Base-by-base conservation (phyloP, 345 rosid species). In the Aurinia saxatilis region DNA sequence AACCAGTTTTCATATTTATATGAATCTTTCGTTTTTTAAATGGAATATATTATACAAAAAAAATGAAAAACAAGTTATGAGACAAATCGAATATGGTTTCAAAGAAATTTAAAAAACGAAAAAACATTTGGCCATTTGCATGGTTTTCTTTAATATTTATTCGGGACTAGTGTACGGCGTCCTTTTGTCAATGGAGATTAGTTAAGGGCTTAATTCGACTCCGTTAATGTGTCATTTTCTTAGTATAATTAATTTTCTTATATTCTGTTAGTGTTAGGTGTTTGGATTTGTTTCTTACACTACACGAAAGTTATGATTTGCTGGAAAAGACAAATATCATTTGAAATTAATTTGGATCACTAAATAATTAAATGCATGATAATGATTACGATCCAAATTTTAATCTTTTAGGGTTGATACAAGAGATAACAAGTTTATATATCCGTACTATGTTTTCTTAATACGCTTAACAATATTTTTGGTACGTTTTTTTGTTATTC, bases 171-270 rank as follows among this genome's bases (percentile, higher is more conserved):
- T 45, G 64, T 59, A 16, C 65, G 42, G 15, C 53, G 42, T 31
- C 42, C 7, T 33, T 57, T 58, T 7, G 2, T 33, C 17, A 31
- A 30, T 12, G 9, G 37, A 41, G 25, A 41, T 57, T 41, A 41
- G 50, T 41, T 29, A 41, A 29, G 15, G 50, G 18, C 31, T 30
- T 11, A 41, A 58, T 42, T 58, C 27, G 40, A 58, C 30, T 60
- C 65, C 33, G 54, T 46, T 46, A 60, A 19, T 18, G 6, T 45
- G 65, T 45, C 65, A 33, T 45, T 60, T 33, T 45, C 53, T 33
- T 40, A 19, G 18, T 37, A 9, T 57, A 1, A n/a, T 21, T 57
- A 1, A n/a, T 21, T 27, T 29, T 57, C 38, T 41, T 60, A 46
- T 18, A 27, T 36, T 30, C 30, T 10, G 8, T 16, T 19, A 34